Percentiles rank a stretch among this genome's conserved stretches.
Evolutionary conservation across 306 rosid genomes (phyloP).

Genomic region (Pterocarpus macrocarpus): DNA sequence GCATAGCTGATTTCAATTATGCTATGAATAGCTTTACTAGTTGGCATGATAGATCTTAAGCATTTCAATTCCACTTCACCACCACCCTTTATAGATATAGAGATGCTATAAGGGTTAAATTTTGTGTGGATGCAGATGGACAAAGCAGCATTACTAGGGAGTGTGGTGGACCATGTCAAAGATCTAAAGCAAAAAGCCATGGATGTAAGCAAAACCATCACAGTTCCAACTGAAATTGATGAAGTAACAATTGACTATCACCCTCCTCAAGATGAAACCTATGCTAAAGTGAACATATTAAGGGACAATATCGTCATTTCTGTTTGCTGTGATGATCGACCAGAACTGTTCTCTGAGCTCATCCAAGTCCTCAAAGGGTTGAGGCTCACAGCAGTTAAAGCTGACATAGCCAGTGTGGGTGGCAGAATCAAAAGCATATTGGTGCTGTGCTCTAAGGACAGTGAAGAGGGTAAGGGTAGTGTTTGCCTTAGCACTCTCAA

Average conservation of each 20-base stretch:
- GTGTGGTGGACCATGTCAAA: slow-evolving; percentile 84
- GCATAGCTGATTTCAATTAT: slow-evolving; percentile 35
- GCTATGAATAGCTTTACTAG: slow-evolving; percentile 8
- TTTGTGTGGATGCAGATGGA: slow-evolving; percentile 74
- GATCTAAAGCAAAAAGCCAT: slow-evolving; percentile 86
- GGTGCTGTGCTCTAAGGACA: slow-evolving; percentile 69
- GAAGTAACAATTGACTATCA: slow-evolving; percentile 76
- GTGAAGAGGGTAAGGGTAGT: slow-evolving; percentile 49
- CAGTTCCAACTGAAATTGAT: slow-evolving; percentile 82
- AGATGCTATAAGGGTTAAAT: background rate
- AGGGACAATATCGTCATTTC: slow-evolving; percentile 60
- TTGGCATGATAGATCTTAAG: background rate
- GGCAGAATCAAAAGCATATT: slow-evolving; percentile 84
- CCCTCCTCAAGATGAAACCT: slow-evolving; percentile 45
- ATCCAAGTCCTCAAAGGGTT: slow-evolving; percentile 73
- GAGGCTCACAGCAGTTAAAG: slow-evolving; percentile 70
- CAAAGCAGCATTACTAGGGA: slow-evolving; percentile 90
- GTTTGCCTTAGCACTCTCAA: slow-evolving; percentile 68
- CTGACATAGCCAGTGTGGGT: slow-evolving; percentile 81
- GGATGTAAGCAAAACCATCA: slow-evolving; percentile 63
- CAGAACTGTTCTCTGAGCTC: slow-evolving; percentile 84
- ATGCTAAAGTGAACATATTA: slow-evolving; percentile 27
- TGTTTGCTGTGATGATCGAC: slow-evolving; percentile 87
- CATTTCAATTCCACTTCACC: background rate
- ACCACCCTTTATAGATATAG: background rate